Evolutionary conservation across 1,284 basidiomycete genomes (phyloP).

Genomic region (Peniophora sp.): DNA sequence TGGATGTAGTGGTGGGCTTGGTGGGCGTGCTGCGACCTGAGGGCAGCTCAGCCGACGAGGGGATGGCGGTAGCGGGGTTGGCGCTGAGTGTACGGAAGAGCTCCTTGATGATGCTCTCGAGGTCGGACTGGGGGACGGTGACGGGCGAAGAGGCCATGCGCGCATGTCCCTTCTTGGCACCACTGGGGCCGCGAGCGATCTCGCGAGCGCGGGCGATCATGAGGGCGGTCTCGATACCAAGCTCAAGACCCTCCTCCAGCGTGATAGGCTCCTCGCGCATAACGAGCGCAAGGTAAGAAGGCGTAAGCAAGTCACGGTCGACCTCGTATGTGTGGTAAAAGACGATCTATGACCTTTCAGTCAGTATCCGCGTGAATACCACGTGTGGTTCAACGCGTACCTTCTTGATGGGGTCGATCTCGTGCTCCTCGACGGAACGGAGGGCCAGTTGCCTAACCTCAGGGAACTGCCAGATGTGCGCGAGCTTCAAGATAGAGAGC

Average conservation of each 20-base stretch:
- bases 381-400: no score
- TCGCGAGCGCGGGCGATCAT: slow-evolving; percentile 53
- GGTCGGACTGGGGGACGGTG: slow-evolving; percentile 6
- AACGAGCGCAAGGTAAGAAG: slow-evolving; percentile 49
- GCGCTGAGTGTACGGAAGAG: slow-evolving; percentile 8
- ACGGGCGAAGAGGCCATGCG: slow-evolving; percentile 25
- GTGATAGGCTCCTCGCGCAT: slow-evolving; percentile 47
- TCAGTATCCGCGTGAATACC: no score
- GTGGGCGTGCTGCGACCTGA: slow-evolving; percentile 1
- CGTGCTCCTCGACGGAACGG: slow-evolving; percentile 52
- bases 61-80: not conserved
- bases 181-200: slow-evolving; percentile 29
- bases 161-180: slow-evolving; percentile 27
- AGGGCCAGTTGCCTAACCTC: slow-evolving; percentile 54
- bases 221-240: slow-evolving; percentile 56
- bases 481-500: slow-evolving; percentile 50
- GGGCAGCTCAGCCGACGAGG: not conserved
- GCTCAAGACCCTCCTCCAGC: slow-evolving; percentile 43
- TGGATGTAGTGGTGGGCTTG: not conserved
- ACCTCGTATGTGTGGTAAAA: slow-evolving; percentile 48
- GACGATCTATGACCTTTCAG: slow-evolving; percentile 28
- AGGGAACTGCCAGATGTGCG: slow-evolving; percentile 51
- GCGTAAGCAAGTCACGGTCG: slow-evolving; percentile 45
- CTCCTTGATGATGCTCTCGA: slow-evolving; percentile 10
- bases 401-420: slow-evolving; percentile 51